Base-by-base conservation (phyloP, 2,329 filamentous ascomycete species). In the Dactylella cylindrospora region DNA sequence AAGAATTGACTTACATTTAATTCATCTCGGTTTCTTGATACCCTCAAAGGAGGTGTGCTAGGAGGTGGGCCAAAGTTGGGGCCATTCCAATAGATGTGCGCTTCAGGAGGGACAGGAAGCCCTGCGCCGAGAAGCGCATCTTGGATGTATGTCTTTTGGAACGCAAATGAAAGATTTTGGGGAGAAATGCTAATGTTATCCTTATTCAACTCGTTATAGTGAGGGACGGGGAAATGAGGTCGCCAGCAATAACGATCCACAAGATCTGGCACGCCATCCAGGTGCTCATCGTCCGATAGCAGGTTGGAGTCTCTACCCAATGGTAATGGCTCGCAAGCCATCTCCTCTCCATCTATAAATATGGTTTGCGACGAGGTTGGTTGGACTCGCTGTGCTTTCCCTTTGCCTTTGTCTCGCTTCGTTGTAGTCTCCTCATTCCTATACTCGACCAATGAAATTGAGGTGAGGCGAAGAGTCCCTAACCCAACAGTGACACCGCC, bases 171-270 rank as follows among this genome's bases (percentile, higher is more conserved):
- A 13, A 62, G 49, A 43, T 62, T 62, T 28, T 17, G 49, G 5
- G 57, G 23, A 13, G 49, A 62, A 36, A 62, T 25, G 5, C 38
- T 38, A 12, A 62, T 47, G 31, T 62, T 50, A 29, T 41, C 50
- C 10, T 28, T 40, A 40, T 62, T 62, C 23, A 54, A 49, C 3
- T 62, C 57, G 5, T 43, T 23, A 13, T 62, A 62, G 31, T 62
- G 49, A 3, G 57, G 49, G 3, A 62, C 36, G 5, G 57, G 57
- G 20, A 62, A 62, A 47, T 54, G 51, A 6, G 57, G 57, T 12
- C 57, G 43, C 57, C 57, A 62, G 26, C 57, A 62, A 23, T 62
- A 62, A 12, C 57, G 49, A 28, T 62, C 57, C n/a, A 41, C 38
- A 15, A 62, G 49, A 19, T 53, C 45, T 19, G 57, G 57, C 7